Evolutionary conservation across 2,329 filamentous ascomycete genomes (phyloP).

Genomic region (Xylaria hypoxylon): DNA sequence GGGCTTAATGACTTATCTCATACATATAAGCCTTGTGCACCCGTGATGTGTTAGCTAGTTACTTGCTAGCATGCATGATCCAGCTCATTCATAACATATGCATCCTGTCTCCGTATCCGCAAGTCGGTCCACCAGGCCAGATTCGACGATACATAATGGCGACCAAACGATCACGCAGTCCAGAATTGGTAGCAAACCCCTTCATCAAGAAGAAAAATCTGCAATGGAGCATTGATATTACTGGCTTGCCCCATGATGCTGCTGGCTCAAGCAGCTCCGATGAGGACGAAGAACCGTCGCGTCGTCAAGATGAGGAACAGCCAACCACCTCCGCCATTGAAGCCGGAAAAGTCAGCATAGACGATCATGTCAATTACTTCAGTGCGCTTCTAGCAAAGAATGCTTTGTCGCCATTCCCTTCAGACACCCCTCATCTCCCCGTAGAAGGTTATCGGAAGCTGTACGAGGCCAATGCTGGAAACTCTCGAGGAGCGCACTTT

Average conservation of each 20-base stretch:
- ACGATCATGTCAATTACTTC: constrained; percentile 57
- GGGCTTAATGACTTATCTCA: neutral
- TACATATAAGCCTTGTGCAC: too few relatives aligned
- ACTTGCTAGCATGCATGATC: neutral
- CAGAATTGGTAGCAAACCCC: constrained; percentile 57
- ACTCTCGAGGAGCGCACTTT: constrained; percentile 64
- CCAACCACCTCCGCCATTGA: constrained; percentile 56
- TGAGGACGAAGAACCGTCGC: constrained; percentile 25
- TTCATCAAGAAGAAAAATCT: constrained; percentile 62
- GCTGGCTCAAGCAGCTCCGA: constrained; percentile 34
- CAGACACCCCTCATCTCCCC: constrained; percentile 50
- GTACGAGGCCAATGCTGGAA: constrained; percentile 53
- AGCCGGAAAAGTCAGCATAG: constrained; percentile 52
- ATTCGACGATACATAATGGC: constrained; percentile 41
- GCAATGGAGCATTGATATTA: constrained; percentile 55
- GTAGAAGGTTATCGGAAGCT: constrained; percentile 53
- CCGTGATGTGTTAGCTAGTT: neutral
- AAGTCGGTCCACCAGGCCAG: neutral
- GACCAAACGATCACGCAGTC: constrained; percentile 50
- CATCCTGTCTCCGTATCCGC: neutral
- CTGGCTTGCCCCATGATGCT: constrained; percentile 31
- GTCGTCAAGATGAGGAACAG: constrained; percentile 24
- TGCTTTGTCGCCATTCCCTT: constrained; percentile 43
- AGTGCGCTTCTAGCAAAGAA: constrained; percentile 49
- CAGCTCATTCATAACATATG: neutral